phyloP scores from a whole-genome alignment of 176 grass and related monocot species.

The Triticum urartu region DNA sequence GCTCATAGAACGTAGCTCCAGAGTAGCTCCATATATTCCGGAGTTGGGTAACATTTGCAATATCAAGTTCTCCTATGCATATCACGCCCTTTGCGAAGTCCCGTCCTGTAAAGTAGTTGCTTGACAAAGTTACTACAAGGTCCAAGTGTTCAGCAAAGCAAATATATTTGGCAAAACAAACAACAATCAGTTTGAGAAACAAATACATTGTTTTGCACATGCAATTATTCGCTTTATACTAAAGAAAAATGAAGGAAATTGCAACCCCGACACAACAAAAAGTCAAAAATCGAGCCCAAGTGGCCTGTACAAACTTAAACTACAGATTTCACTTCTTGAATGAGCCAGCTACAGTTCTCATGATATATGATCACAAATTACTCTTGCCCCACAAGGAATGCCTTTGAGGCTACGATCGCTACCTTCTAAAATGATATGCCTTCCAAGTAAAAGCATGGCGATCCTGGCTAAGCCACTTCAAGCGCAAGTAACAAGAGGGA shows the following conservation, averaged over 20 bases:
- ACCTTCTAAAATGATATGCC: not conserved
- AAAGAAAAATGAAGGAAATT: not conserved
- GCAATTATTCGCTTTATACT: not conserved
- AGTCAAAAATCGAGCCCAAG: not conserved
- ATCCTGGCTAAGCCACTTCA: not conserved
- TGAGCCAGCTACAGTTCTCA: not conserved
- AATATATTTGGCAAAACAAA: not conserved
- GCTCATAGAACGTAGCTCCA: constrained; percentile 77
- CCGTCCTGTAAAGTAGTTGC: constrained; percentile 49
- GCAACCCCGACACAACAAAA: not conserved
- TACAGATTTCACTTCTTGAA: not conserved
- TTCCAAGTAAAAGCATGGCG: not conserved
- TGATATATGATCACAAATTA: not conserved
- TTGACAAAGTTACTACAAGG: constrained; percentile 11
- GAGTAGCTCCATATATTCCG: constrained; percentile 61
- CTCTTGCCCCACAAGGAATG: not conserved
- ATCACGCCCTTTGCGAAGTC: constrained; percentile 62
- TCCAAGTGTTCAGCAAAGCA: not conserved
- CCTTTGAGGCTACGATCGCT: not conserved
- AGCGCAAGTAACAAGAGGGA: constrained; percentile 13
- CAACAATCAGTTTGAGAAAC: not conserved
- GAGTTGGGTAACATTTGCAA: constrained; percentile 54
- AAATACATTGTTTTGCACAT: not conserved
- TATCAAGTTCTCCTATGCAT: constrained; percentile 73
- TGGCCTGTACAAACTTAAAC: not conserved